Percentiles rank a stretch among this genome's conserved stretches.
phyloP scores from a whole-genome alignment of 75 land plant species.

The Isoetes taiwanensis region DNA sequence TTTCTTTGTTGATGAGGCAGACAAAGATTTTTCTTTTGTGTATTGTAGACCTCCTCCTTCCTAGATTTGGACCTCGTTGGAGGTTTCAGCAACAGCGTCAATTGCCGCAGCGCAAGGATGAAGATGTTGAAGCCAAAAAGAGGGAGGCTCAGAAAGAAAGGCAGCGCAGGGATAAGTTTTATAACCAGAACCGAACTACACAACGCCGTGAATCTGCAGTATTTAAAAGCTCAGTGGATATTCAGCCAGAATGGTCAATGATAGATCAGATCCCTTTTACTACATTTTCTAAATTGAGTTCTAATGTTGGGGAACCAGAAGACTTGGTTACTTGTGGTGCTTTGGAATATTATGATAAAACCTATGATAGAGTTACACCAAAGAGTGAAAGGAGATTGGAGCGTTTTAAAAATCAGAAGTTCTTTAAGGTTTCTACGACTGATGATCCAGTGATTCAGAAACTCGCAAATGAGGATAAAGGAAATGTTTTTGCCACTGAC shows the following conservation, averaged over 20 bases:
- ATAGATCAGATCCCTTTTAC: constrained; percentile 96
- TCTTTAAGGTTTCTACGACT: constrained; percentile 93
- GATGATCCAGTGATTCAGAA: constrained; percentile 91
- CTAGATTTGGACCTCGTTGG: constrained; percentile 66
- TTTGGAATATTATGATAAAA: constrained; percentile 68
- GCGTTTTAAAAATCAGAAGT: constrained; percentile 72
- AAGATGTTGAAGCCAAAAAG: constrained; percentile 64
- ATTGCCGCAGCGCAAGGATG: constrained; percentile 90
- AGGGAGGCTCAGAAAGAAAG: constrained; percentile 86
- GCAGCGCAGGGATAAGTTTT: constrained; percentile 53
- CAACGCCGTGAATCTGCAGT: constrained; percentile 48
- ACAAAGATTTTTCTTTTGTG: constrained; percentile 63
- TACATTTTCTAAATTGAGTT: constrained; percentile 73
- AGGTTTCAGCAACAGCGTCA: constrained; percentile 50
- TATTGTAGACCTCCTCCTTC: constrained; percentile 76
- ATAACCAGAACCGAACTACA: constrained; percentile 32
- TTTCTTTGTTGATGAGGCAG: constrained; percentile 52
- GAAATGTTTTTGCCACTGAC: constrained; percentile 92
- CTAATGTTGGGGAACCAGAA: constrained; percentile 60
- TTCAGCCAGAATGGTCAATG: constrained; percentile 98
- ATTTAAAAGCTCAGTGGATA: constrained; percentile 70
- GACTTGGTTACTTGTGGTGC: constrained; percentile 70
- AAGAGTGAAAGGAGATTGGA: constrained; percentile 76
- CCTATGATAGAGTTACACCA: constrained; percentile 75
- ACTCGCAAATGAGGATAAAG: constrained; percentile 69